These are phyloP conservation scores for Auxenochlorella pyrenoidosa DNA, from an alignment of 139 green algal genomes.

Conservation along the genomic window DNA sequence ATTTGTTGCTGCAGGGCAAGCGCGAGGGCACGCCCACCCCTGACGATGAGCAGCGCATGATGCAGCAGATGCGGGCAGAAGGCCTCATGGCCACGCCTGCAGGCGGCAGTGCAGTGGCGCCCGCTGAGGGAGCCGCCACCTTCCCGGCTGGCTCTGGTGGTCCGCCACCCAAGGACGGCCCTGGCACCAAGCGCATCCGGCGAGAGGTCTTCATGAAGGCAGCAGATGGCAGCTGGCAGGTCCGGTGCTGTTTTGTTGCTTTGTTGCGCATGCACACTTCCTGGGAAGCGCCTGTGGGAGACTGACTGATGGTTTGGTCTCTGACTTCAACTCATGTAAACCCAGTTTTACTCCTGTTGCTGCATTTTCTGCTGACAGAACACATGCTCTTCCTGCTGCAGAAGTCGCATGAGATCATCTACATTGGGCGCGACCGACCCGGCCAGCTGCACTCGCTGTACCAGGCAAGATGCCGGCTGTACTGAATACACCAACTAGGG, in stretches of 20 bases:
- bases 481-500: too few species aligned
- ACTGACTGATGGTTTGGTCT: too few species aligned
- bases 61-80: conserved; percentile 48
- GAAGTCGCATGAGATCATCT: conserved; percentile 48
- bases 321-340: too few species aligned
- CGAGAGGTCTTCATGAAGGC: conserved; percentile 42
- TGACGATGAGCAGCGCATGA: conserved; percentile 42
- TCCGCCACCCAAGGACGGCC: conserved; percentile 16
- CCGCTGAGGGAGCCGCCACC: background rate
- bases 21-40: conserved; percentile 14
- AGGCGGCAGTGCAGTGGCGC: background rate
- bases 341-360: too few species aligned
- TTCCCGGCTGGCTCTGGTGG: conserved; percentile 11
- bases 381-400: background rate
- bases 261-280: background rate
- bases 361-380: too few species aligned
- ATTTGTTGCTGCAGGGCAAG: conserved; percentile 1
- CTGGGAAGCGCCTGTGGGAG: too few species aligned
- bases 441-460: conserved; percentile 50
- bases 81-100: conserved; percentile 32
- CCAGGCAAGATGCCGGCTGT: background rate
- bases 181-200: conserved; percentile 35
- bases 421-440: conserved; percentile 41
- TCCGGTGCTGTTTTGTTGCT: background rate
- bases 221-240: conserved; percentile 12